Percentiles rank a stretch among this genome's conserved stretches.
Conservation (phyloP, 1,284 basidiomycete species). For the Ceratobasidium sp. region DNA sequence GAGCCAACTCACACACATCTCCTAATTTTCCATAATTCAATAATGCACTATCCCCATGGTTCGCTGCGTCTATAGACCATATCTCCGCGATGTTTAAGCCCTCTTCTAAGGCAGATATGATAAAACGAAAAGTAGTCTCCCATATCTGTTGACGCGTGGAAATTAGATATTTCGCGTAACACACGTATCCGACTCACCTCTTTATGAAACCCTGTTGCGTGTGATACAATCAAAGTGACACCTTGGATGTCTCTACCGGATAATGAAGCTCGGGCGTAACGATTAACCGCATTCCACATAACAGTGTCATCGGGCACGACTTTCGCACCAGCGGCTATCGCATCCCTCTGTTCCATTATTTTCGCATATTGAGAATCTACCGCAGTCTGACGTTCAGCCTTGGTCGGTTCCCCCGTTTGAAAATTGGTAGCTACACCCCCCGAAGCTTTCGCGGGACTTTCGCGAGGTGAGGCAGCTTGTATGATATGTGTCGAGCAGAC, state of each 20-base stretch:
- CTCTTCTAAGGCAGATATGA: constrained; percentile 51
- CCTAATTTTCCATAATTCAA: constrained; percentile 68
- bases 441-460: constrained; percentile 6
- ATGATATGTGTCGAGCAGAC: constrained; percentile 28
- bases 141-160: constrained; percentile 62
- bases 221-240: constrained; percentile 75
- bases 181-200: constrained; percentile 63
- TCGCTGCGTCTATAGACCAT: constrained; percentile 80
- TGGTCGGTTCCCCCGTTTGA: constrained; percentile 2
- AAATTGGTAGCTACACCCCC: not conserved
- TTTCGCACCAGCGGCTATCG: not conserved
- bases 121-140: constrained; percentile 66
- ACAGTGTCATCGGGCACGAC: constrained; percentile 46
- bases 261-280: constrained; percentile 58
- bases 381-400: constrained; percentile 15
- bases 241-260: constrained; percentile 52
- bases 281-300: constrained; percentile 67
- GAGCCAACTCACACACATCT: constrained; percentile 62
- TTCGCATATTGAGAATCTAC: constrained; percentile 5
- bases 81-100: constrained; percentile 69
- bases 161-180: not conserved
- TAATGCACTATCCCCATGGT: constrained; percentile 79
- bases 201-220: constrained; percentile 86
- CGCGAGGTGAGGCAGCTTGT: constrained; percentile 22
- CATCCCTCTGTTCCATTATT: not conserved